Conservation (phyloP, 140 eudicot genomes). For the Senecio squalidus region DNA sequence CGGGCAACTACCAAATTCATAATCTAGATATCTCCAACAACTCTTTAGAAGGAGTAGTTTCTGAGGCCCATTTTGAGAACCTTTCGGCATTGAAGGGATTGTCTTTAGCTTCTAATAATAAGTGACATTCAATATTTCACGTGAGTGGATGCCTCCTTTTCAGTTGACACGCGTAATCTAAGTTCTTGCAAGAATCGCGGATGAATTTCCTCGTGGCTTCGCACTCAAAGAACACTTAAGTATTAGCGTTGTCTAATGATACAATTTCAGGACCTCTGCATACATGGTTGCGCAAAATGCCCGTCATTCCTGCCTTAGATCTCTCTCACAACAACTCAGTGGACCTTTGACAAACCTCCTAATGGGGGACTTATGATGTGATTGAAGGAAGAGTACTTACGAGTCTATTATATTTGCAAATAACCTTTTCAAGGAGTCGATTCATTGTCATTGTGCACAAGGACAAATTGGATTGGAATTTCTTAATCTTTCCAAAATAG, state of each 20-base stretch:
- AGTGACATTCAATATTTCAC: not conserved
- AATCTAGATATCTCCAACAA: not conserved
- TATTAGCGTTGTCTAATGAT: not conserved
- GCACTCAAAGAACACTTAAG: not conserved
- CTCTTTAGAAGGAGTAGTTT: not conserved
- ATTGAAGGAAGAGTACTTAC: not conserved
- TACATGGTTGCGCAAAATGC: slow-evolving; percentile 5
- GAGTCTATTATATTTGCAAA: not conserved
- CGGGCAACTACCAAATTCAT: not conserved
- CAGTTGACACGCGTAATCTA: not conserved
- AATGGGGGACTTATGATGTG: not conserved
- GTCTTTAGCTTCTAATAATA: not conserved
- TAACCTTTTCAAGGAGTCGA: not conserved
- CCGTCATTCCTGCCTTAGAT: not conserved
- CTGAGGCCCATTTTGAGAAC: not conserved
- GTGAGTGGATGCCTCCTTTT: not conserved
- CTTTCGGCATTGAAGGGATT: not conserved
- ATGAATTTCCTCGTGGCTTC: slow-evolving; percentile 16
- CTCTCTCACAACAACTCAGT: slow-evolving; percentile 9
- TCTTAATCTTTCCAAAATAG: not conserved
- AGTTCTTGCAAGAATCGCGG: not conserved
- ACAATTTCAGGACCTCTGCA: slow-evolving; percentile 6
- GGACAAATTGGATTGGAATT: not conserved
- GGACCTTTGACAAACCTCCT: slow-evolving; percentile 7
- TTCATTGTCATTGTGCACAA: not conserved